Evolutionary conservation across 2,329 filamentous ascomycete genomes (phyloP), one percentile per base, ranked within the genome.

Genomic region (Bipolaris bicolor): DNA sequence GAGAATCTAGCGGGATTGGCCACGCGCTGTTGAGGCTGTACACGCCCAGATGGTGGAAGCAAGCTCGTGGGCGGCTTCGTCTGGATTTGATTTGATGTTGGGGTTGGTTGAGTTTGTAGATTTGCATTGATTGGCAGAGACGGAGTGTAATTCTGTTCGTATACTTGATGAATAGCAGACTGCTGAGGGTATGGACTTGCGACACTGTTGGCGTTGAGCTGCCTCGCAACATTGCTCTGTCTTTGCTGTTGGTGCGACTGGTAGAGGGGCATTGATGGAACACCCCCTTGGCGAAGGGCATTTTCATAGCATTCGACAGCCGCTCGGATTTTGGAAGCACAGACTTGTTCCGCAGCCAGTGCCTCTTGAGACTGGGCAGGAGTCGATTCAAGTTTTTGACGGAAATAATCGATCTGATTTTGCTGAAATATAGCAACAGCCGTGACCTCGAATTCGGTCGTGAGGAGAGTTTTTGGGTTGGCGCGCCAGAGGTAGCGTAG

Each of bases 1-100:
- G 80, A 82, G 26, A 78, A 79, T 7, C 77, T 68, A 22, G 74
- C 70, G 18, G 84, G 80, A 55, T 81, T 76, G 3, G 82, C 79
- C 22, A 75, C 68, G 10, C 76, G 73, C 31, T 77, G 78, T 56
- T 78, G 74, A 3, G 76, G 60, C 22, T 74, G 76, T 34, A 54
- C 46, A 16, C 61, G 62, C 7, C 73, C 73, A 1, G 63, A 57
- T 16, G 65, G 73, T 43, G 80, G 81, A 31, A 83, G 68, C 6
- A 76, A 47, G 31, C 52, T 39, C n/a, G 15, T 37, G 3, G 22
- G 9, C 24, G 43, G 29, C 10, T 36, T 47, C n/a, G 20, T 26
- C 29, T 46, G 58, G 24, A 22, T 20, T 46, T 31, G 40, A 39
- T 34, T 11, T 36, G 47, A 16, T 18, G 20, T 13, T 18, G 11